Conservation (phyloP, 2,329 filamentous ascomycete species). For the Diaporthe destruens region DNA sequence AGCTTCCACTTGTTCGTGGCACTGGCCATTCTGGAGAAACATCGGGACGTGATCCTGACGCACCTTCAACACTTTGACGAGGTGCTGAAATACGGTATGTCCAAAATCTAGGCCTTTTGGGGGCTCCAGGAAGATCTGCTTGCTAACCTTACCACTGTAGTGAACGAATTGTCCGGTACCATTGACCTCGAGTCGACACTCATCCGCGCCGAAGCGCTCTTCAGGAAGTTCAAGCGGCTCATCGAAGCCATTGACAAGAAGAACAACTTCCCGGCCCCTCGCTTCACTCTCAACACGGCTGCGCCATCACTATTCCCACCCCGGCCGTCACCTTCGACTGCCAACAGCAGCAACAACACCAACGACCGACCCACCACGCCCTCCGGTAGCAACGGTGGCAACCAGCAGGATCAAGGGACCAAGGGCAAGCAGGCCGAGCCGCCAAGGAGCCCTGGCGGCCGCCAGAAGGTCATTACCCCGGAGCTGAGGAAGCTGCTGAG, state of each 20-base stretch:
- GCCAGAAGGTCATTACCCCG: conserved; percentile 66
- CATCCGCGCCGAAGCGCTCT: conserved; percentile 88
- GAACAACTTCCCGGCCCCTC: conserved; percentile 79
- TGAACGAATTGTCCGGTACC: conserved; percentile 93
- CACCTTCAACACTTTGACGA: conserved; percentile 97
- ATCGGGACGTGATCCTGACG: conserved; percentile 95
- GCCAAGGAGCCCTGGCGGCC: conserved; percentile 41
- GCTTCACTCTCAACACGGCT: conserved; percentile 45
- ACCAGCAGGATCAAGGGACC: conserved; percentile 14
- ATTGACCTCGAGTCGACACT: conserved; percentile 92
- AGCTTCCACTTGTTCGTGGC: conserved; percentile 97
- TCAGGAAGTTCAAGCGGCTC: conserved; percentile 86
- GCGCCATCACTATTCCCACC: conserved; percentile 7
- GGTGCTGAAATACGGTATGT: conserved; percentile 92
- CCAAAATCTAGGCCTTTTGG: background rate
- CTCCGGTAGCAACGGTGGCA: conserved; percentile 9
- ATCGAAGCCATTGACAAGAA: conserved; percentile 95
- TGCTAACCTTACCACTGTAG: conserved; percentile 57
- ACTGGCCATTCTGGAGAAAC: conserved; percentile 93
- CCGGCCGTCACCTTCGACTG: background rate
- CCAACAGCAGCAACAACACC: conserved; percentile 4
- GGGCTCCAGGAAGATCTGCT: conserved; percentile 29
- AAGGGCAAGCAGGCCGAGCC: conserved; percentile 43
- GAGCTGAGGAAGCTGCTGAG: conserved; percentile 68
- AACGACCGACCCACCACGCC: conserved; percentile 39